Evolutionary conservation across 371 early-diverging fungal genomes (phyloP), one percentile per base, ranked within the genome.

Genomic region (Mortierella polycephala): DNA sequence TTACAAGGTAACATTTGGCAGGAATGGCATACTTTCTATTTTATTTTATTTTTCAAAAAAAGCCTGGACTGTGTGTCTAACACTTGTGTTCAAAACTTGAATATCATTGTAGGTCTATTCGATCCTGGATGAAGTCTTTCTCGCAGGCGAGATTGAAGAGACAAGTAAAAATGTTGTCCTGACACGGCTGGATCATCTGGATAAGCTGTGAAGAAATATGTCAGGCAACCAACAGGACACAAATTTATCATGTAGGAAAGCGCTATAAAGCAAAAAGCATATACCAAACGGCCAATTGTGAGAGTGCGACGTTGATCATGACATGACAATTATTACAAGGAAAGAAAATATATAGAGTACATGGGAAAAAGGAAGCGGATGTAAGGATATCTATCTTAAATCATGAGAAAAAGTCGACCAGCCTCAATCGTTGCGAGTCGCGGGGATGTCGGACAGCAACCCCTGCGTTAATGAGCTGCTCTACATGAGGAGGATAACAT

Each of bases 101-200:
- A 11, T 68, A 30, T 30, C 30, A 30, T 30, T 30, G 30, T 30
- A 93, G 92, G 99, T 98, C 9, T 99, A 99, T 86, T 91, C 95
- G 4, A 96, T 98, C 39, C 83, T 99, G 65, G 99, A 99, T 83
- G 99, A 99, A 83, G 93, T 97, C 65, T 97, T 98, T 84, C 85
- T 98, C 64, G 98, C 97, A 7, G 98, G 99, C 20, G 99, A 99
- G 85, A 94, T 99, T 64, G 94, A 98, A 75, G 99, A 99, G 76
- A 98, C 96, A 18, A 94, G 95, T 67, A 94, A 94, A 71, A 89
- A 87, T 56, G 84, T 90, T 41, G 89, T 93, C 7, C 81, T 94
- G 52, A 88, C 89, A 54, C 84, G 94, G 62, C 81, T 94, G 54
- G 92, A 91, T 74, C 90, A 92, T 77, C 83, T 93, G 57, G 94